These are phyloP conservation scores for Eutrema yunnanense DNA, from an alignment of 345 rosid genomes.

Conservation along the genomic window DNA sequence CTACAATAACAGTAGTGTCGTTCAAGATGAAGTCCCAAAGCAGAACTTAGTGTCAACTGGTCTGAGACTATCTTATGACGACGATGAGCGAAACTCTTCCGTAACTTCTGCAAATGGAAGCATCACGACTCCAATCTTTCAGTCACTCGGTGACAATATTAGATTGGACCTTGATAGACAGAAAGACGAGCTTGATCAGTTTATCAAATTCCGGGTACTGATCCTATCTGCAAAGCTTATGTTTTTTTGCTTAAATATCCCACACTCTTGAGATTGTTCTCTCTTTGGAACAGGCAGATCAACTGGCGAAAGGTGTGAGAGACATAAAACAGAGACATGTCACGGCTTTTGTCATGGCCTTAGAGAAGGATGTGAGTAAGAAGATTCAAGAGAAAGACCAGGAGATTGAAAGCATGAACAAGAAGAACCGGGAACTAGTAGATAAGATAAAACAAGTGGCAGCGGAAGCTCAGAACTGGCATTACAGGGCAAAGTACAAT, in stretches of 20 bases:
- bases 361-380: constrained; percentile 60
- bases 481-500: constrained; percentile 63
- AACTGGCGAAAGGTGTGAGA: constrained; percentile 54
- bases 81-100: constrained; percentile 75
- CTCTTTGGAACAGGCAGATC: constrained; percentile 45
- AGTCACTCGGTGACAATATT: constrained; percentile 54
- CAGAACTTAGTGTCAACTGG: constrained; percentile 77
- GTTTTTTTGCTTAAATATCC: not conserved
- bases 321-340: constrained; percentile 69
- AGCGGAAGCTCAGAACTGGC: constrained; percentile 76
- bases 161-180: constrained; percentile 53
- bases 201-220: constrained; percentile 58
- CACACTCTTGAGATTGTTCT: not conserved
- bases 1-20: constrained; percentile 23
- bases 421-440: constrained; percentile 58
- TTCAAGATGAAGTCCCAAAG: constrained; percentile 54
- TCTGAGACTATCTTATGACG: constrained; percentile 69
- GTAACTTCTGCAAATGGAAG: constrained; percentile 73
- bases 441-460: constrained; percentile 64
- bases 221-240: not conserved
- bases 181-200: constrained; percentile 66
- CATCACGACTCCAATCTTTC: constrained; percentile 44
- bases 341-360: constrained; percentile 48
- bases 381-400: constrained; percentile 65
- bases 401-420: constrained; percentile 64